A percentile compares a stretch with the other conserved stretches of the same genome.
These are phyloP conservation scores for Trichomonas tenax DNA, from an alignment of 208 protist species.

Conservation along the genomic window DNA sequence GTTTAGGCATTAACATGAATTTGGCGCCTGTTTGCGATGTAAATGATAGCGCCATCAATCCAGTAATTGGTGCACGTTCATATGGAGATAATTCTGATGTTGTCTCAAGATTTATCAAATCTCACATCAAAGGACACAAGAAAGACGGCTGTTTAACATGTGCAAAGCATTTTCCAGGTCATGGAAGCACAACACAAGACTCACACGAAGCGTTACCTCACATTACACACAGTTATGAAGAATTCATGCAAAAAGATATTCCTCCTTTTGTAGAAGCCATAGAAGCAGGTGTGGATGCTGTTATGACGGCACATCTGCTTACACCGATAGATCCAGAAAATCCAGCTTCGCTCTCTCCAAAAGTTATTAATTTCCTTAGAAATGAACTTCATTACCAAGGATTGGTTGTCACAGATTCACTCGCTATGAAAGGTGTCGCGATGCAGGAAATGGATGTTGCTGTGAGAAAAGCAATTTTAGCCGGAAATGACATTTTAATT, in stretches of 20 bases:
- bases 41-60: neutral
- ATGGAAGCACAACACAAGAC: neutral
- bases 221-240: neutral
- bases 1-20: neutral
- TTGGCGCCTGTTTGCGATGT: neutral
- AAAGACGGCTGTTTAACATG: neutral
- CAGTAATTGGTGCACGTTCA: neutral
- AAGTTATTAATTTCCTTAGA: neutral
- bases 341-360: neutral
- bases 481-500: neutral
- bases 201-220: neutral
- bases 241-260: neutral
- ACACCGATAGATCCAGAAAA: neutral
- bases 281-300: neutral
- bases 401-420: neutral
- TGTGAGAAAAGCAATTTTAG: neutral
- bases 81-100: neutral
- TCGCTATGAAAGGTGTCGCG: neutral
- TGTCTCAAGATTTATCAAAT: neutral
- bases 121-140: neutral
- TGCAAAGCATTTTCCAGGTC: neutral
- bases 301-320: neutral
- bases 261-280: neutral
- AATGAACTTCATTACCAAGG: neutral
- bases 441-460: neutral